A percentile compares a stretch with the other conserved stretches of the same genome.
phyloP scores from a whole-genome alignment of 1,284 basidiomycete species.

The Cutaneotrichosporon sp. region DNA sequence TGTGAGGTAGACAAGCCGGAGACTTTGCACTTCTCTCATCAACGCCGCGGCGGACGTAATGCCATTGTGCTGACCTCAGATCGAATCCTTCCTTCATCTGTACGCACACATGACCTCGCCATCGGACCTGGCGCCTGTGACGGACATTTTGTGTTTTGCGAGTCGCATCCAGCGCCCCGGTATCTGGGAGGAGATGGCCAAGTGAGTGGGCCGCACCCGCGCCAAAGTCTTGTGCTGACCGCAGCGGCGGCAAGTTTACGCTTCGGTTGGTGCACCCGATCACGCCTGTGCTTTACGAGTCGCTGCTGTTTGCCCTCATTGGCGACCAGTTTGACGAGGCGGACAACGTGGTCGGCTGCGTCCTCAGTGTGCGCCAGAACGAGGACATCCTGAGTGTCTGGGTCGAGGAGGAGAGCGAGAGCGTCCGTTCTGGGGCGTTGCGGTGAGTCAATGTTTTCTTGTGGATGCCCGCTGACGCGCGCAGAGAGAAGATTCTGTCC shows the following conservation, averaged over 20 bases:
- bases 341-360: constrained; percentile 48
- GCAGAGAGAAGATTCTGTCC: constrained; percentile 44
- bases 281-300: constrained; percentile 44
- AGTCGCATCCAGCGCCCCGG: constrained; percentile 44
- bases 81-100: constrained; percentile 49
- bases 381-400: constrained; percentile 50
- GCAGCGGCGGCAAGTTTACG: constrained; percentile 44
- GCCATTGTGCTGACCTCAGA: constrained; percentile 26
- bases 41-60: too few species aligned
- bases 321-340: constrained; percentile 49
- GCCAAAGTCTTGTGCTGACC: constrained; percentile 2
- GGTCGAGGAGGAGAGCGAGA: constrained; percentile 48
- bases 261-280: constrained; percentile 44
- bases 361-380: constrained; percentile 44
- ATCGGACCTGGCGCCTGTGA: constrained; percentile 46
- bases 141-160: constrained; percentile 47
- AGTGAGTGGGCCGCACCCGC: constrained; percentile 32
- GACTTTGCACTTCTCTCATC: too few species aligned
- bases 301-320: constrained; percentile 42
- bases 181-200: constrained; percentile 49
- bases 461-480: background rate
- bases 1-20: too few species aligned
- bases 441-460: constrained; percentile 31
- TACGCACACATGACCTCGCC: constrained; percentile 47
- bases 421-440: constrained; percentile 38